Conservation (phyloP, 192 early-diverging fungal species). For the Oehlia diaphana region DNA sequence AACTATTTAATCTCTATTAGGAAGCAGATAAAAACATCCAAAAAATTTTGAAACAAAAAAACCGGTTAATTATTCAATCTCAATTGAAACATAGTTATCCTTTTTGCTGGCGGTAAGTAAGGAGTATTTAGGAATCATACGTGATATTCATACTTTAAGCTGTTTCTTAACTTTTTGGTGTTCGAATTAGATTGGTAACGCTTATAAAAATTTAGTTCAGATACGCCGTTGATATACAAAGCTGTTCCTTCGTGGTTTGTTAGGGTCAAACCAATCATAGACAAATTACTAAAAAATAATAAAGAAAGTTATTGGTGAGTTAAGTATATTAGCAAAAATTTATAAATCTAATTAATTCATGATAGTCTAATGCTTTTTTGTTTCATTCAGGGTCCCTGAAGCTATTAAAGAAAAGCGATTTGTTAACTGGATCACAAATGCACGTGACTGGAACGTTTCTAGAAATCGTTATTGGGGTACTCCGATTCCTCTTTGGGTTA, state of each 20-base stretch:
- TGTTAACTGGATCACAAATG: conserved; percentile 93
- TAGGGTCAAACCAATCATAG: conserved; percentile 80
- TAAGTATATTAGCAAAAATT: too few species aligned
- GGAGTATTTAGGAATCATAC: not conserved
- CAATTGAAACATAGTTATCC: conserved; percentile 93
- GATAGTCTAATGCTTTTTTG: not conserved
- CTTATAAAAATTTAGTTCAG: conserved; percentile 51
- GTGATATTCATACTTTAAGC: not conserved
- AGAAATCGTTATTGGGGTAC: conserved; percentile 99
- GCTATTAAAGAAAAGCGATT: conserved; percentile 98
- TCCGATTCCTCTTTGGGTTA: conserved; percentile 98
- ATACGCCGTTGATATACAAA: conserved; percentile 96
- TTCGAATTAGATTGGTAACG: conserved; percentile 2
- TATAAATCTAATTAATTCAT: too few species aligned
- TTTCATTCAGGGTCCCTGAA: conserved; percentile 67
- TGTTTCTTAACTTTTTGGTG: conserved; percentile 9
- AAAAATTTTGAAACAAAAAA: conserved; percentile 81
- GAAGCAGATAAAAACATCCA: conserved; percentile 97
- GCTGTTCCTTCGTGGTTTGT: conserved; percentile 99
- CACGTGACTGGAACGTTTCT: conserved; percentile 98
- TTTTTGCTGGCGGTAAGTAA: conserved; percentile 84
- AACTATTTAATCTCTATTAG: conserved; percentile 24
- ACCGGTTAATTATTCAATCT: conserved; percentile 88
- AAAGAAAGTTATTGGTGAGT: conserved; percentile 78
- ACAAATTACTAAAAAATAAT: conserved; percentile 87